Evolutionary conservation across 2,329 filamentous ascomycete genomes (phyloP), one percentile per base, ranked within the genome.

Genomic region (Ceratocystis smalleyi): DNA sequence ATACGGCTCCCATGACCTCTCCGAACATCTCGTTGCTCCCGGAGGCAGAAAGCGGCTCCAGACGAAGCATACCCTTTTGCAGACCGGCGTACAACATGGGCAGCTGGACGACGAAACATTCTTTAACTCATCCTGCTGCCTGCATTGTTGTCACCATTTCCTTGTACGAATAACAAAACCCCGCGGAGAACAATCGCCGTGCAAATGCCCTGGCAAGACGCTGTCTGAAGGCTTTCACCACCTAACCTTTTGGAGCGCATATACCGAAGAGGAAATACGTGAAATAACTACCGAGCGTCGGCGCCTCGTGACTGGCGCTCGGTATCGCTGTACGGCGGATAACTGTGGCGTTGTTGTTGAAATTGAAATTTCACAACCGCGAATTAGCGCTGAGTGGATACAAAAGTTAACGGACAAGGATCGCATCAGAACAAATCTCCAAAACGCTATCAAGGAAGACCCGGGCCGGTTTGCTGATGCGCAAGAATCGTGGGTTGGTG

Each of bases 321-420:
- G 62, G 17, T 68, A 64, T 55, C 40, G 61, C 8, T 68, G 67
- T 45, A 65, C 59, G 12, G 43, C 63, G 1, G 63, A 67, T 45
- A 55, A 61, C 5, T 68, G 67, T 22, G 65, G 64, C 5, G 27
- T 67, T 15, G 45, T 62, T 24, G 65, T 68, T 6, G 63, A 67
- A 32, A 59, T 83, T 19, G 78, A 81, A 63, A 74, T 83, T 5
- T 79, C 77, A 5, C 69, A 74, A 62, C 80, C 80, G 10, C 78
- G 79, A 1, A 74, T 84, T 68, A 69, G 71, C 10, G 68, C 69
- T 2, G 71, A 71, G 64, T 78, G 77, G 74, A 72, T 80, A 1
- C 67, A 73, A 12, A 71, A 77, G 17, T 71, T 84, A 15, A 71
- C 71, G 3, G 80, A 83, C 67, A 71, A 75, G 19, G 70, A 75